Evolutionary conservation across 2,329 filamentous ascomycete species (phyloP), one percentile per base, ranked within the genome.

Genomic region (Fusarium pininemorale): DNA sequence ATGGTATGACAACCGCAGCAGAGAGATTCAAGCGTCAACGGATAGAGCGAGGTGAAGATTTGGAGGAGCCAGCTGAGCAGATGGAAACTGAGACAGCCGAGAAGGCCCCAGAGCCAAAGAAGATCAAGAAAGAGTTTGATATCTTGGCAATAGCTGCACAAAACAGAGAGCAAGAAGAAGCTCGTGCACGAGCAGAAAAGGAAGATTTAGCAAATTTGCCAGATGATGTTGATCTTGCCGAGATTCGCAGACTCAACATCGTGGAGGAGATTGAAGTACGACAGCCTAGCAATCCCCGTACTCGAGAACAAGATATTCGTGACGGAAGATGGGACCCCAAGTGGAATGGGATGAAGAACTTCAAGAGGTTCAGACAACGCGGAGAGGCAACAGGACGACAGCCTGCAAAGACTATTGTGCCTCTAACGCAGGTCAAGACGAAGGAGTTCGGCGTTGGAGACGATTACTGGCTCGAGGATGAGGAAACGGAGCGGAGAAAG

Each of bases 341-440:
- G 44, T 99, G 96, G 96, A 97, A 98, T 80, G 96, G 96, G 2
- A 89, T 96, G 48, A 96, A 94, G 82, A 98, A 99, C 79, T 99
- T 98, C 85, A 99, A 99, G 82, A 93, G 90, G 77, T 99, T 99
- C 79, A 87, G 88, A 28, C 87, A 86, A 62, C 86, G 89, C 60
- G 91, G 89, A 30, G 88, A 88, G 26, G 74, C 74, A 11, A 71
- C 78, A 5, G 84, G 87, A 11, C 81, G 87, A 22, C 80, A 83
- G 6, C 80, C 83, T 4, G 81, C 84, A 35, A 84, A 84, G 62
- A 84, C 93, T 39, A 93, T 97, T 44, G 90, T 98, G 8, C 84
- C 87, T 1, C 83, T 97, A 8, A 90, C 93, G 73, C 91, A 94
- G 80, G 92, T 91, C 28, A 90, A 90, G 77, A 88, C 87, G 55